Evolutionary conservation across 306 rosid species (phyloP).

Genomic region (Medicago lupulina): DNA sequence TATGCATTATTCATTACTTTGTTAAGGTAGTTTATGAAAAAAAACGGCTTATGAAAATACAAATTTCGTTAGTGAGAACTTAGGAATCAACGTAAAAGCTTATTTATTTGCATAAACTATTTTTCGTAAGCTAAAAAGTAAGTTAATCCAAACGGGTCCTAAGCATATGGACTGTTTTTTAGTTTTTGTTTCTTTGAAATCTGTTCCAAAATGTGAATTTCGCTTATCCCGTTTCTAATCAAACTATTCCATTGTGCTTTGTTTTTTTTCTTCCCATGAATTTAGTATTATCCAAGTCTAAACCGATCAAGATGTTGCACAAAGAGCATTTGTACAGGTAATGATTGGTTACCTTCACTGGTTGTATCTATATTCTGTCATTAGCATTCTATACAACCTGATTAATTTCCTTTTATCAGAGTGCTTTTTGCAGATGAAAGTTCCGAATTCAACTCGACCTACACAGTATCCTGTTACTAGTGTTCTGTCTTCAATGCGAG

Average conservation of each 20-base stretch:
- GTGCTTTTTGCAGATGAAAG: slow-evolving; percentile 99
- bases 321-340: slow-evolving; percentile 99
- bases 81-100: too few species aligned
- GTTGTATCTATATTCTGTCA: slow-evolving; percentile 11
- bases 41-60: too few species aligned
- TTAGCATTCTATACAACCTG: slow-evolving; percentile 37
- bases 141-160: too few species aligned
- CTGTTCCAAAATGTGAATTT: slow-evolving; percentile 33
- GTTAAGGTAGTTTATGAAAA: too few species aligned
- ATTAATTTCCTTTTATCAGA: slow-evolving; percentile 63
- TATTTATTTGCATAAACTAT: too few species aligned
- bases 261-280: not conserved
- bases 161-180: not conserved
- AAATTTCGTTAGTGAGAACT: too few species aligned
- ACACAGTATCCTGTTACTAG: slow-evolving; percentile 86
- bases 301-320: slow-evolving; percentile 98
- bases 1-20: too few species aligned
- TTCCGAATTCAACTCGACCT: slow-evolving; percentile 97
- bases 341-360: slow-evolving; percentile 24
- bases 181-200: slow-evolving; percentile 25
- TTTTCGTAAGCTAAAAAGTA: too few species aligned
- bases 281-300: slow-evolving; percentile 96
- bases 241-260: slow-evolving; percentile 14
- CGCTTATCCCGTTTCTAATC: slow-evolving; percentile 41
- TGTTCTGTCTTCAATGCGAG: slow-evolving; percentile 31